phyloP scores from a whole-genome alignment of 1,139 yeast species.

The Blastobotrys arbuscula region DNA sequence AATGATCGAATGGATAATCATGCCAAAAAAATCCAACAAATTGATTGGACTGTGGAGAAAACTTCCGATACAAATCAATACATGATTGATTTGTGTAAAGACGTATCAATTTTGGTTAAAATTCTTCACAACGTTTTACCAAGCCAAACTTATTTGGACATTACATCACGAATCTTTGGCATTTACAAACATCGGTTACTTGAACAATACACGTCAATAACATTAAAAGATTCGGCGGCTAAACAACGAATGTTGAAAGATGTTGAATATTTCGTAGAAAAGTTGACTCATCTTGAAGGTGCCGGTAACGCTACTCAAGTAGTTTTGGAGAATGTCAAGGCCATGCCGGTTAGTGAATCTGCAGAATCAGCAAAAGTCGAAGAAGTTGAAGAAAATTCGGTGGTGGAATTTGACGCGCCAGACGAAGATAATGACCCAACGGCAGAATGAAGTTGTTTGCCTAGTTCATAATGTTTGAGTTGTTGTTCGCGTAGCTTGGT shows the following conservation, averaged over 20 bases:
- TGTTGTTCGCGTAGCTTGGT: constrained; percentile 6
- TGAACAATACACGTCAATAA: constrained; percentile 50
- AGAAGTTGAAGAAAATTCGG: not conserved
- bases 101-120: constrained; percentile 57
- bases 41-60: constrained; percentile 46
- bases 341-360: constrained; percentile 31
- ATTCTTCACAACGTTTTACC: constrained; percentile 58
- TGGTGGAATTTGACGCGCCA: not conserved
- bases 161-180: constrained; percentile 41
- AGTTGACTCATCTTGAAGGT: constrained; percentile 54
- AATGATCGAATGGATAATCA: constrained; percentile 54
- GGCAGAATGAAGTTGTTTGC: constrained; percentile 1
- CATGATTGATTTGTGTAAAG: constrained; percentile 64
- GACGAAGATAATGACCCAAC: not conserved
- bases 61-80: constrained; percentile 49
- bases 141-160: constrained; percentile 40
- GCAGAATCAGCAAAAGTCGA: not conserved
- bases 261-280: constrained; percentile 59
- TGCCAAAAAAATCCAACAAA: constrained; percentile 41
- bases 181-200: constrained; percentile 53
- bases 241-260: constrained; percentile 47
- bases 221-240: constrained; percentile 36
- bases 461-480: constrained; percentile 1
- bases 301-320: constrained; percentile 62
- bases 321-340: constrained; percentile 59